Conservation (phyloP, 2,329 filamentous ascomycete genomes). For the Nemania abortiva region DNA sequence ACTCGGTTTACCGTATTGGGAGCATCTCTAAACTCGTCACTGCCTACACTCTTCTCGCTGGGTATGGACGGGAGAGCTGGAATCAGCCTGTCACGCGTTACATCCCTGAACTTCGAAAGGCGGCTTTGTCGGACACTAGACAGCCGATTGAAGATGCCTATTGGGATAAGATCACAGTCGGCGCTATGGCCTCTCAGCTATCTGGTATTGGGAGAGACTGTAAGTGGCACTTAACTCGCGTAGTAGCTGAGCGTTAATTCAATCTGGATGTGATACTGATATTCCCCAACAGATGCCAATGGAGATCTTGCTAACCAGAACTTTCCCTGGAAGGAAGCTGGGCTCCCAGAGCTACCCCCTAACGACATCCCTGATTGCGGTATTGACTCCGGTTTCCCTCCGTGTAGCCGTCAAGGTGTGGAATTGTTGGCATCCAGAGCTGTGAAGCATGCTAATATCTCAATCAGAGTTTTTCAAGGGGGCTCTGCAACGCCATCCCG, state of each 20-base stretch:
- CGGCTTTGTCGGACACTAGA: background rate
- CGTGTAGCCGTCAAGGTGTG: slow-evolving; percentile 25
- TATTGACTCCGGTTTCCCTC: background rate
- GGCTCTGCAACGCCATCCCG: slow-evolving; percentile 16
- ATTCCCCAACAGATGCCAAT: slow-evolving; percentile 11
- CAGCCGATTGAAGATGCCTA: slow-evolving; percentile 14
- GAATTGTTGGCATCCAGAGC: background rate
- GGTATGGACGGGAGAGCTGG: slow-evolving; percentile 27
- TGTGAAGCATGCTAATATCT: slow-evolving; percentile 3
- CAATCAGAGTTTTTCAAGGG: slow-evolving; percentile 22
- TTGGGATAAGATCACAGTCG: slow-evolving; percentile 25
- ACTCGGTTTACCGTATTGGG: slow-evolving; percentile 30
- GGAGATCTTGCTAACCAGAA: slow-evolving; percentile 18
- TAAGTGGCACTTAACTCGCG: background rate
- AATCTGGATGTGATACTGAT: slow-evolving; percentile 5
- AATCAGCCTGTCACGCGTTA: slow-evolving; percentile 24
- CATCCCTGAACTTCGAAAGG: slow-evolving; percentile 22
- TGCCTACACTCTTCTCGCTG: slow-evolving; percentile 25
- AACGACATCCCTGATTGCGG: slow-evolving; percentile 25
- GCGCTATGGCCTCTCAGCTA: slow-evolving; percentile 24
- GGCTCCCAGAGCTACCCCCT: slow-evolving; percentile 20
- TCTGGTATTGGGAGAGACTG: slow-evolving; percentile 30
- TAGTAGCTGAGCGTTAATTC: background rate
- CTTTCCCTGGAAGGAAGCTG: slow-evolving; percentile 24
- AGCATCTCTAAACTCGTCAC: slow-evolving; percentile 36